A percentile compares a stretch with the other conserved stretches of the same genome.
Evolutionary conservation across 1,284 basidiomycete species (phyloP).

Genomic region (Melampsora abietis-canadensis): DNA sequence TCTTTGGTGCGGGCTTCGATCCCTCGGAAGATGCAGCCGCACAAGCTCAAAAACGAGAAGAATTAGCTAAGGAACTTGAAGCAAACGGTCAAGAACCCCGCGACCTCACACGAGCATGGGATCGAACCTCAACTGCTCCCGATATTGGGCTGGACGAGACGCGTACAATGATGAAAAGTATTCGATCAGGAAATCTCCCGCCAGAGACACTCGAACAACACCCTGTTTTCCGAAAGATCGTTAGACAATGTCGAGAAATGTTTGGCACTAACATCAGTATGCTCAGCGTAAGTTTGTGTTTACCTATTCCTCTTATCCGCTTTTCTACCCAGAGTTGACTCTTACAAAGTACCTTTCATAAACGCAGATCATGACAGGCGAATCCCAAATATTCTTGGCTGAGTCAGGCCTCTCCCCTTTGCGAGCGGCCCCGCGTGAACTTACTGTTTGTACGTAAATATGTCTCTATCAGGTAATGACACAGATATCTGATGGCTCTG

Average conservation of each 20-base stretch:
- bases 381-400: slow-evolving; percentile 49
- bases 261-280: slow-evolving; percentile 46
- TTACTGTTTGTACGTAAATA: not conserved
- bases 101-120: slow-evolving; percentile 8
- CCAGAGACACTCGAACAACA: slow-evolving; percentile 15
- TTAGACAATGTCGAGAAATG: slow-evolving; percentile 45
- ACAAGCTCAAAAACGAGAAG: slow-evolving; percentile 3
- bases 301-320: not conserved
- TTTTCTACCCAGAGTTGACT: not conserved
- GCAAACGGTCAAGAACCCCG: slow-evolving; percentile 18
- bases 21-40: slow-evolving; percentile 12
- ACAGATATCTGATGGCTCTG: not conserved
- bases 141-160: not conserved
- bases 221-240: slow-evolving; percentile 46
- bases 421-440: not conserved
- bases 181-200: not conserved
- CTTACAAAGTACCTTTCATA: not conserved
- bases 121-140: not conserved
- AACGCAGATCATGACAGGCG: slow-evolving; percentile 45
- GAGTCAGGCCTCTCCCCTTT: not conserved
- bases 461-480: not conserved
- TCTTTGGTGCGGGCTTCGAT: slow-evolving; percentile 29
- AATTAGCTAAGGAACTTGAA: slow-evolving; percentile 11
- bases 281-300: slow-evolving; percentile 44
- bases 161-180: not conserved